Percentiles rank a stretch among this genome's conserved stretches.
These are phyloP conservation scores for Xylaria curta DNA, from an alignment of 495 filamentous ascomycete genomes.

Conservation along the genomic window DNA sequence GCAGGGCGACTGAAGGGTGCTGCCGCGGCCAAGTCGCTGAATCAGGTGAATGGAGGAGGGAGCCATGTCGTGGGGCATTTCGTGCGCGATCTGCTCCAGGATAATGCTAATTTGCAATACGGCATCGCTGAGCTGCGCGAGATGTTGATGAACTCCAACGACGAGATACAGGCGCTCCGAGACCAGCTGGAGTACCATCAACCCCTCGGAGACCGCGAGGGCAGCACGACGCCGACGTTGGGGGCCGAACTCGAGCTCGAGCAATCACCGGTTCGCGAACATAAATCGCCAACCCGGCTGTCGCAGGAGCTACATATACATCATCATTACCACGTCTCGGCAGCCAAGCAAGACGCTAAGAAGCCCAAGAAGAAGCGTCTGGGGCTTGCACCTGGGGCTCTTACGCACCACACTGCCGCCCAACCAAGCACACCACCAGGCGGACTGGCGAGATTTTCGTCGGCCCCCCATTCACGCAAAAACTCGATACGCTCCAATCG, in stretches of 20 bases:
- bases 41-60: constrained; percentile 55
- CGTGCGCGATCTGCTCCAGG: constrained; percentile 91
- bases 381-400: constrained; percentile 61
- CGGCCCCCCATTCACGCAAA: constrained; percentile 68
- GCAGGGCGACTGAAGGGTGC: constrained; percentile 80
- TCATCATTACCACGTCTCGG: constrained; percentile 82
- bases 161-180: constrained; percentile 85
- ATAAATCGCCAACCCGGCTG: constrained; percentile 45
- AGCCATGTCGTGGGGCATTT: constrained; percentile 85
- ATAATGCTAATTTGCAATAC: constrained; percentile 91
- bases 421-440: constrained; percentile 48
- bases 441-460: constrained; percentile 44
- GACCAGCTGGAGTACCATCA: constrained; percentile 86
- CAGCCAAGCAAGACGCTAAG: constrained; percentile 66
- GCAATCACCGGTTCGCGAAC: constrained; percentile 42
- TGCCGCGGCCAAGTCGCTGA: constrained; percentile 67
- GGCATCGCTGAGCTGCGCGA: constrained; percentile 90
- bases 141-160: constrained; percentile 90
- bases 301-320: constrained; percentile 87
- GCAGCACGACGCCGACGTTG: constrained; percentile 59
- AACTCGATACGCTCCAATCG: constrained; percentile 61
- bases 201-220: constrained; percentile 57
- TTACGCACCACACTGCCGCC: constrained; percentile 58
- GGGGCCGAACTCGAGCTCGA: constrained; percentile 71
- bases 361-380: constrained; percentile 75